phyloP scores from a whole-genome alignment of 257 asterid species.

The Lavandula angustifolia region DNA sequence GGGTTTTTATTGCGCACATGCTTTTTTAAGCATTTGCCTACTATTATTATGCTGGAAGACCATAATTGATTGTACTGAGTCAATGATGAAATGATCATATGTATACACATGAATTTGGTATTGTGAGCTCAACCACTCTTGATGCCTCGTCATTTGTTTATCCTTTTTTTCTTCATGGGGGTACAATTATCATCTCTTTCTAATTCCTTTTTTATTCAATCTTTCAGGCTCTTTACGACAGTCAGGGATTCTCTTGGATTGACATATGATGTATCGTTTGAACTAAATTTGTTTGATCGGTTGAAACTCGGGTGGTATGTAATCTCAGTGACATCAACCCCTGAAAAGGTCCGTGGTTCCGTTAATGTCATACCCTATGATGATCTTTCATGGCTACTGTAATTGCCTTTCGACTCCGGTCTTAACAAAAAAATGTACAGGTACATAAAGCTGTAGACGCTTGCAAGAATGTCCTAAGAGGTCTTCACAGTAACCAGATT shows the following conservation, averaged over 20 bases:
- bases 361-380: not conserved
- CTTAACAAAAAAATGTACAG: conserved; percentile 42
- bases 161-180: not conserved
- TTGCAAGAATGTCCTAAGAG: conserved; percentile 95
- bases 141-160: not conserved
- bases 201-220: conserved; percentile 5
- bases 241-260: conserved; percentile 99
- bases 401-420: conserved; percentile 28
- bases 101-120: not conserved
- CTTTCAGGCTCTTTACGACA: conserved; percentile 86
- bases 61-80: not conserved
- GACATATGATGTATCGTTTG: conserved; percentile 96
- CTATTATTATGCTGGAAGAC: conserved; percentile 13
- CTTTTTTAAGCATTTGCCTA: conserved; percentile 3
- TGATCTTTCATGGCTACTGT: conserved; percentile 23
- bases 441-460: conserved; percentile 99
- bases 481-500: conserved; percentile 70
- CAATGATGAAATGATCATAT: not conserved
- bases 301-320: conserved; percentile 99
- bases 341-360: conserved; percentile 69
- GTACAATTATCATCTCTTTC: conserved; percentile 10
- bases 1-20: not conserved
- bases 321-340: conserved; percentile 94
- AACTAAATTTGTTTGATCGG: conserved; percentile 93
- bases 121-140: conserved; percentile 1